These are phyloP conservation scores for Boletus coccyginus DNA, from an alignment of 768 basidiomycete genomes.

Conservation along the genomic window DNA sequence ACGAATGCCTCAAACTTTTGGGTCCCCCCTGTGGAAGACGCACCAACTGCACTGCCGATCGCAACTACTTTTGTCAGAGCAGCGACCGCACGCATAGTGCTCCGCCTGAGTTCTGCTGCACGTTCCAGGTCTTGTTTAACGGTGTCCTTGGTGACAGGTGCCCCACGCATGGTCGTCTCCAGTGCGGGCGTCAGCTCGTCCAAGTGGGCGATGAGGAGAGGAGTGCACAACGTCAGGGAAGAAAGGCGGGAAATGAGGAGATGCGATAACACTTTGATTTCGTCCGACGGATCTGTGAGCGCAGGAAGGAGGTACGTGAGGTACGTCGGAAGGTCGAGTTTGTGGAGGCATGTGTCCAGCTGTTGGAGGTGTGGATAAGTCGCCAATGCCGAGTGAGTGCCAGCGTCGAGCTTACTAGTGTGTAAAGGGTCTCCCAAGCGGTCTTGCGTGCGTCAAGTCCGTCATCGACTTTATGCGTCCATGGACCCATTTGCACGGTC, in stretches of 20 bases:
- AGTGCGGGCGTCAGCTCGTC: slow-evolving; percentile 83
- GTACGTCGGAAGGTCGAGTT: slow-evolving; percentile 86
- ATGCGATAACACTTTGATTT: slow-evolving; percentile 95
- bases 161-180: slow-evolving; percentile 87
- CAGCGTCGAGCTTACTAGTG: slow-evolving; percentile 58
- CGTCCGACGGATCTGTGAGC: slow-evolving; percentile 86
- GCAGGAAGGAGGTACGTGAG: slow-evolving; percentile 78
- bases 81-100: slow-evolving; percentile 83
- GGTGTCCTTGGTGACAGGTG: slow-evolving; percentile 88
- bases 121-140: slow-evolving; percentile 92
- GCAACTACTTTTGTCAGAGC: slow-evolving; percentile 73
- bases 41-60: slow-evolving; percentile 53
- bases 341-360: slow-evolving; percentile 89
- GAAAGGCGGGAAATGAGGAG: slow-evolving; percentile 93
- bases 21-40: slow-evolving; percentile 21
- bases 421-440: slow-evolving; percentile 97
- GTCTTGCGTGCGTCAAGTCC: slow-evolving; percentile 96
- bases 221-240: slow-evolving; percentile 51
- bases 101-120: slow-evolving; percentile 87
- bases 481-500: slow-evolving; percentile 95
- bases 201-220: slow-evolving; percentile 55
- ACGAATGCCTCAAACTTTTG: slow-evolving; percentile 77
- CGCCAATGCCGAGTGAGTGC: neutral
- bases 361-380: slow-evolving; percentile 26
- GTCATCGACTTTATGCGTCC: slow-evolving; percentile 96